Conservation (phyloP, 2,329 filamentous ascomycete genomes). For the Diplocarpon mali region DNA sequence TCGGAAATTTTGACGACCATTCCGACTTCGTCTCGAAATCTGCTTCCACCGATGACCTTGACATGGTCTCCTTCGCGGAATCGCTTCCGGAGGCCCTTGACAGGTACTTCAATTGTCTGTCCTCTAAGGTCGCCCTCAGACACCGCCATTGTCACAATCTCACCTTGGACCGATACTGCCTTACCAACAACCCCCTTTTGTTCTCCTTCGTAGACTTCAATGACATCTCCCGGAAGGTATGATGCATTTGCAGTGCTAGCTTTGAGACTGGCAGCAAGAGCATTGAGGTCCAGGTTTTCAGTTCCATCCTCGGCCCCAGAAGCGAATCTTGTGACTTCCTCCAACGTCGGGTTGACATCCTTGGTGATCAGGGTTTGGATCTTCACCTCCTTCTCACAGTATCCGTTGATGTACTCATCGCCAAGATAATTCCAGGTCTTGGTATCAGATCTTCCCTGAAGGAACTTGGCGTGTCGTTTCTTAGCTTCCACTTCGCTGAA, state of each 20-base stretch:
- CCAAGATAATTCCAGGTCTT: slow-evolving; percentile 78
- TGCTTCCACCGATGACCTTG: slow-evolving; percentile 94
- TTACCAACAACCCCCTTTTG: slow-evolving; percentile 84
- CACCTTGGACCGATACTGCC: slow-evolving; percentile 74
- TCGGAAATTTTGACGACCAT: slow-evolving; percentile 92
- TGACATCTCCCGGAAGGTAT: slow-evolving; percentile 88
- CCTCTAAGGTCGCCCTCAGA: slow-evolving; percentile 72
- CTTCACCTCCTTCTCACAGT: slow-evolving; percentile 87
- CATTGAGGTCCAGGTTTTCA: slow-evolving; percentile 85
- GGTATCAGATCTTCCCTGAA: slow-evolving; percentile 34
- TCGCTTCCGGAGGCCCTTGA: slow-evolving; percentile 82
- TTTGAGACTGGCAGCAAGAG: slow-evolving; percentile 81
- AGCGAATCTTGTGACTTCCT: slow-evolving; percentile 92
- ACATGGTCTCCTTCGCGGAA: slow-evolving; percentile 94
- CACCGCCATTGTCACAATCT: slow-evolving; percentile 84
- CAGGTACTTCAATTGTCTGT: slow-evolving; percentile 82
- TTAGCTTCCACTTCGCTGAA: slow-evolving; percentile 91
- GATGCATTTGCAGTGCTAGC: slow-evolving; percentile 69
- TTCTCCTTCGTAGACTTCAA: slow-evolving; percentile 92
- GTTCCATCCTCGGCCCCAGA: slow-evolving; percentile 82
- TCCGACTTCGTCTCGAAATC: slow-evolving; percentile 88
- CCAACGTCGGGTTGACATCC: slow-evolving; percentile 83
- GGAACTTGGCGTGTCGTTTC: slow-evolving; percentile 62
- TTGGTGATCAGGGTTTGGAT: slow-evolving; percentile 77
- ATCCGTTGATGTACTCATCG: slow-evolving; percentile 87